Conservation (phyloP, 345 rosid genomes). For the Laguncularia racemosa region DNA sequence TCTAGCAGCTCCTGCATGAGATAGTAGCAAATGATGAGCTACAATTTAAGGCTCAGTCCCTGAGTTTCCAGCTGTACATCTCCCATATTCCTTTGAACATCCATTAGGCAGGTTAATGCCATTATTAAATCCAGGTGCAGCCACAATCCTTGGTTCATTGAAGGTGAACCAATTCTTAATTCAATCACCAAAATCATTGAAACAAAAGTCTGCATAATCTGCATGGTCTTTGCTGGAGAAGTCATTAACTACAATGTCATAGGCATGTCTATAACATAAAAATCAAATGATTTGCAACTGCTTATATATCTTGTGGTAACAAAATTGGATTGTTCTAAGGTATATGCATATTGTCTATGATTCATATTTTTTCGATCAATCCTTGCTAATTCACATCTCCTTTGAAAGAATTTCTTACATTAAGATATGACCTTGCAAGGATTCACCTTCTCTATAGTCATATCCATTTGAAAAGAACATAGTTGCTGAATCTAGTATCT, state of each 20-base stretch:
- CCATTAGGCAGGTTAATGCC: conserved; percentile 20
- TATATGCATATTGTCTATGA: too few species aligned
- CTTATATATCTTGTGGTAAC: conserved; percentile 1
- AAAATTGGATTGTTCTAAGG: too few species aligned
- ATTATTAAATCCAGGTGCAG: conserved; percentile 2
- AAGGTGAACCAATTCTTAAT: conserved; percentile 31
- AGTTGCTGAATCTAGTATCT: too few species aligned
- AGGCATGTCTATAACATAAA: too few species aligned
- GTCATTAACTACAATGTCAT: background rate
- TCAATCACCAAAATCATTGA: conserved; percentile 30
- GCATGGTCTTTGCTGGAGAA: conserved; percentile 26
- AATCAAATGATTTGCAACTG: background rate
- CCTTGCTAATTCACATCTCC: too few species aligned
- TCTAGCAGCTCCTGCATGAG: conserved; percentile 29
- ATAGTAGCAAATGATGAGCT: conserved; percentile 29
- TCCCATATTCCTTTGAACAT: conserved; percentile 12
- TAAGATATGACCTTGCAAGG: too few species aligned
- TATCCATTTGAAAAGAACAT: too few species aligned
- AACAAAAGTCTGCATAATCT: conserved; percentile 41
- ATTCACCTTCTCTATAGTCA: too few species aligned
- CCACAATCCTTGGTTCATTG: conserved; percentile 17
- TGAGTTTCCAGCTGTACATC: conserved; percentile 23
- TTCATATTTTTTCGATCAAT: too few species aligned
- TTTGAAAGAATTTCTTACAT: too few species aligned
- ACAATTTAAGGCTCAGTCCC: conserved; percentile 36